Evolutionary conservation across 768 basidiomycete species (phyloP).

Genomic region (Lentinula raphanica): DNA sequence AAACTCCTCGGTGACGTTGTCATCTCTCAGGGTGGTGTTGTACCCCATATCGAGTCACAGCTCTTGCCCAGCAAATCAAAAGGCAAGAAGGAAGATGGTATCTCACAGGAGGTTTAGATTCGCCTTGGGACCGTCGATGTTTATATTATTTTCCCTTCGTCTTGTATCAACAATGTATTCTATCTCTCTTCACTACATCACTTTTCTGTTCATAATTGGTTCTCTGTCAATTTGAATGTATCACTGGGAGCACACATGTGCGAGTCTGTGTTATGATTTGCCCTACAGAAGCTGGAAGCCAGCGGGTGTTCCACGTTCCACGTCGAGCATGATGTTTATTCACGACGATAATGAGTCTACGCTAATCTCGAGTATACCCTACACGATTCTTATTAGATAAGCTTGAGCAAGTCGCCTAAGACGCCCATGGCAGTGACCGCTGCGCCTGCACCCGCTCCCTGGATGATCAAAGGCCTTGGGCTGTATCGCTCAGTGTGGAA

Average conservation of each 20-base stretch:
- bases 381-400: conserved; percentile 22
- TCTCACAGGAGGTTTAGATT: conserved; percentile 16
- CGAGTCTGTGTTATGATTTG: too few relatives aligned
- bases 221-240: too few relatives aligned
- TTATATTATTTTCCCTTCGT: conserved; percentile 1
- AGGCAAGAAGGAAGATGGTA: conserved; percentile 26
- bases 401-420: conserved; percentile 76
- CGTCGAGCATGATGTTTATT: too few relatives aligned
- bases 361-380: too few relatives aligned
- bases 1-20: conserved; percentile 81
- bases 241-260: too few relatives aligned
- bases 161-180: conserved; percentile 10
- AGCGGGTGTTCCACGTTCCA: too few relatives aligned
- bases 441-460: conserved; percentile 96
- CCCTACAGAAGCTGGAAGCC: too few relatives aligned
- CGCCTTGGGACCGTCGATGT: neutral
- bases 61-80: conserved; percentile 29
- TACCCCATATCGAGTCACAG: conserved; percentile 60
- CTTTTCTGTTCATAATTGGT: neutral
- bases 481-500: conserved; percentile 94
- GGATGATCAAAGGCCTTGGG: conserved; percentile 83
- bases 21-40: conserved; percentile 89
- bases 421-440: conserved; percentile 99
- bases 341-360: too few relatives aligned
- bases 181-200: neutral